phyloP scores from a whole-genome alignment of 768 basidiomycete species.

The Mycena polygramma region DNA sequence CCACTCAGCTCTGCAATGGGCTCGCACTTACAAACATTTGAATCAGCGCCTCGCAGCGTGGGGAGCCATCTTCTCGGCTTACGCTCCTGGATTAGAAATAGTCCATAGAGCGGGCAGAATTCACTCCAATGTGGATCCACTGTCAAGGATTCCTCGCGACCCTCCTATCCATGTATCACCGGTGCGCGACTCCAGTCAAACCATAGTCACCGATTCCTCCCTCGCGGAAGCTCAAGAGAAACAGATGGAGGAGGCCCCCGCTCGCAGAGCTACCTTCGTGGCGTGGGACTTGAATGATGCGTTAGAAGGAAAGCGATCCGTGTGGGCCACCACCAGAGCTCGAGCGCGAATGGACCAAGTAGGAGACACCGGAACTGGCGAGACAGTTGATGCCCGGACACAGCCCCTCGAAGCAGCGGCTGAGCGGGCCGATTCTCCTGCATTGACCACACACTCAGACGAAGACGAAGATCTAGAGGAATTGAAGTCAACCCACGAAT shows the following conservation, averaged over 20 bases:
- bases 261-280: no score
- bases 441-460: not conserved
- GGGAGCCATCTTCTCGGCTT: slow-evolving; percentile 41
- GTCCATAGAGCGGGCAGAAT: slow-evolving; percentile 13
- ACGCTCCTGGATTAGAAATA: not conserved
- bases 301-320: not conserved
- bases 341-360: no score
- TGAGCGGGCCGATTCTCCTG: not conserved
- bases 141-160: no score
- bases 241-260: no score
- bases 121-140: slow-evolving; percentile 24
- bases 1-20: no score
- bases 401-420: not conserved
- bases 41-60: slow-evolving; percentile 38
- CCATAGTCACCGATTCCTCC: no score
- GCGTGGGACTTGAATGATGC: no score
- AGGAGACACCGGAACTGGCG: not conserved
- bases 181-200: no score
- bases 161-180: no score
- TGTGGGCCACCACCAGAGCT: not conserved
- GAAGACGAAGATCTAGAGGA: not conserved
- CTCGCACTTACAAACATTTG: slow-evolving; percentile 1
- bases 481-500: not conserved
- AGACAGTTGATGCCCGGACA: not conserved
- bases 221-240: no score